phyloP scores from a whole-genome alignment of 192 early-diverging fungal species.

The Pilobolus umbonatus region DNA sequence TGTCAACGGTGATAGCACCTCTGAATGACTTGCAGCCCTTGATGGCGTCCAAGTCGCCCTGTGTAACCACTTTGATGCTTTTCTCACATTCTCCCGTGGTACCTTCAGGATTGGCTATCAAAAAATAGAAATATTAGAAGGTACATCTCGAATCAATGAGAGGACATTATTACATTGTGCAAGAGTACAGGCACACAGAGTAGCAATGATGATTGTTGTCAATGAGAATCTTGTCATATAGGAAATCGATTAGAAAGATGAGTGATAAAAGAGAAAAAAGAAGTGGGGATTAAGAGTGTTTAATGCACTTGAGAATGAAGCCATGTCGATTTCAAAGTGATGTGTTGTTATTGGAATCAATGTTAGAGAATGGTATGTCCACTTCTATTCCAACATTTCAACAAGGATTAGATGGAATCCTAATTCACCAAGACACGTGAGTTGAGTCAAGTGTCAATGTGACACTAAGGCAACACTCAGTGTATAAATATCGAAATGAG shows the following conservation, averaged over 20 bases:
- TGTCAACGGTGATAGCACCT: slow-evolving; percentile 28
- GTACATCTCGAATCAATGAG: background rate
- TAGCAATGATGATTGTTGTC: slow-evolving; percentile 1
- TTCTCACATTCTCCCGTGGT: background rate
- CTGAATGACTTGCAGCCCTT: slow-evolving; percentile 13
- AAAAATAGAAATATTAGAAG: background rate
- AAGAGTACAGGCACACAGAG: slow-evolving; percentile 1
- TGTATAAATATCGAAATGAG: too few species aligned
- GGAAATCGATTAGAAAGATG: background rate
- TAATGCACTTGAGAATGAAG: too few species aligned
- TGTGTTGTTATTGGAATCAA: too few species aligned
- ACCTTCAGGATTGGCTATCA: too few species aligned
- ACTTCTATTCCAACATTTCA: too few species aligned
- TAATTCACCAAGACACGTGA: too few species aligned
- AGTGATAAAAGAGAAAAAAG: background rate
- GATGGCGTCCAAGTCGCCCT: slow-evolving; percentile 29
- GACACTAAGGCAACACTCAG: too few species aligned
- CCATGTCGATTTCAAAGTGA: too few species aligned
- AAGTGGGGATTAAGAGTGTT: background rate
- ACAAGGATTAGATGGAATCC: too few species aligned
- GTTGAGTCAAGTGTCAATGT: too few species aligned
- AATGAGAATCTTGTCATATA: slow-evolving; percentile 7
- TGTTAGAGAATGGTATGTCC: too few species aligned
- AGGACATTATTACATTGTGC: slow-evolving; percentile 2
- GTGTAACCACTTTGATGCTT: background rate